Base-by-base conservation (phyloP, 179 eudicot species). In the Gypsophila paniculata region DNA sequence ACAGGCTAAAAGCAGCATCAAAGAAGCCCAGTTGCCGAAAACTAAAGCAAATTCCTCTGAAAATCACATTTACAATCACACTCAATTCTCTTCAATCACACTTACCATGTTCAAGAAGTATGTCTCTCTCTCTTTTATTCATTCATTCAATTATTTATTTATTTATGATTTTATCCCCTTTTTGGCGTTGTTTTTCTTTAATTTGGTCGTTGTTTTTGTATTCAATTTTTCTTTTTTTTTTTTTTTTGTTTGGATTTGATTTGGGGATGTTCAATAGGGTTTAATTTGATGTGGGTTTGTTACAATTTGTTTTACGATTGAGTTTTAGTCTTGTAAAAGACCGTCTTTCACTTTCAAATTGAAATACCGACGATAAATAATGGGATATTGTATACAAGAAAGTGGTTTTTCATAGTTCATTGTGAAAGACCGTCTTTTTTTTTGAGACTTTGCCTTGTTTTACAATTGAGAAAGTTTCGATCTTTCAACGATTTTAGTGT, bases 41-140 rank as follows among this genome's bases (percentile, higher is more conserved):
- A 61, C 17, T 10, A 6, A 60, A 23, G 36, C 38, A 12, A 12
- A 39, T 61, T 34, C 29, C 22, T 61, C 64, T 26, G 64, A 60
- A 60, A 25, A 22, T 60, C 64, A 25, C 44, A 6, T 42, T 6
- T 29, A 1, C 34, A 29, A 29, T 29, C 34, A 29, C 34, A 29
- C 1, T 12, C 19, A 18, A 6, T 38, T 63, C 46, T n/a, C 68
- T 11, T 44, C 49, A 19, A 19, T 18, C 13, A 2, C 13, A 63
- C 17, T 18, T 1, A 63, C 68, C 19, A 63, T 63, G 68, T 63
- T 63, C 68, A 63, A 38, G 46, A 63, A 63, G 68, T 63, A 63
- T 18, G 68, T 19, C 19, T 32, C 6, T 42, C 6, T 42, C 6
- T 42, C 6, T 42, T 42, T 42, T 42, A 2, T 42, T 9, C 1